These are phyloP conservation scores for Wickerhamia fluorescens DNA, from an alignment of 805 yeast genomes.

Conservation along the genomic window DNA sequence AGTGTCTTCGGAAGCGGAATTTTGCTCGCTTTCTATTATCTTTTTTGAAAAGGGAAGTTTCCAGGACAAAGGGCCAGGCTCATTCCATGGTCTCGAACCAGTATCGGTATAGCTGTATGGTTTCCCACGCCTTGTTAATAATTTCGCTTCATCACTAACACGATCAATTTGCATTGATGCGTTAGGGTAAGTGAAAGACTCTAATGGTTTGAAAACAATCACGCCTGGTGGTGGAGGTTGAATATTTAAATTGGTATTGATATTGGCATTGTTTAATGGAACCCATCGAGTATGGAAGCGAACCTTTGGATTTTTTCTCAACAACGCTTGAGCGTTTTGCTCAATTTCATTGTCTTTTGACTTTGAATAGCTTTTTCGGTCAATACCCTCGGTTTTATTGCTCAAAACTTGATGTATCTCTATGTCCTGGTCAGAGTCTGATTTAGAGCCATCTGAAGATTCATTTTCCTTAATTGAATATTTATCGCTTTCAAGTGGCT, in stretches of 20 bases:
- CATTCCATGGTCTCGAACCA: constrained; percentile 87
- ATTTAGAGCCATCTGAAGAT: constrained; percentile 5
- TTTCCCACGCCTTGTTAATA: constrained; percentile 54
- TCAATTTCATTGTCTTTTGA: constrained; percentile 1
- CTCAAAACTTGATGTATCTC: constrained; percentile 40
- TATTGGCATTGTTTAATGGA: constrained; percentile 43
- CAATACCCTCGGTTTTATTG: constrained; percentile 11
- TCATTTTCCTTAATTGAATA: constrained; percentile 4
- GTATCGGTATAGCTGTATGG: constrained; percentile 24
- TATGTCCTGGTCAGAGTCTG: constrained; percentile 23
- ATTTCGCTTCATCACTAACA: constrained; percentile 60
- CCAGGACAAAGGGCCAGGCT: constrained; percentile 59
- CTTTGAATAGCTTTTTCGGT: constrained; percentile 7
- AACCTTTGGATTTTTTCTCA: constrained; percentile 24
- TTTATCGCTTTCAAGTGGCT: constrained; percentile 13
- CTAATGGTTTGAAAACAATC: constrained; percentile 74
- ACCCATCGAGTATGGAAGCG: constrained; percentile 62
- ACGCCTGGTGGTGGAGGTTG: constrained; percentile 88
- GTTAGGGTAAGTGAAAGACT: constrained; percentile 77
- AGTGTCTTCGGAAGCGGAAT: constrained; percentile 24
- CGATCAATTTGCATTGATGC: constrained; percentile 65
- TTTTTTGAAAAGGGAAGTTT: constrained; percentile 23
- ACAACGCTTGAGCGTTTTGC: constrained; percentile 17
- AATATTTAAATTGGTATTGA: constrained; percentile 53
- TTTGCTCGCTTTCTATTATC: constrained; percentile 9